Evolutionary conservation across 2,329 filamentous ascomycete genomes (phyloP).

Genomic region (Fusarium pseudograminearum): DNA sequence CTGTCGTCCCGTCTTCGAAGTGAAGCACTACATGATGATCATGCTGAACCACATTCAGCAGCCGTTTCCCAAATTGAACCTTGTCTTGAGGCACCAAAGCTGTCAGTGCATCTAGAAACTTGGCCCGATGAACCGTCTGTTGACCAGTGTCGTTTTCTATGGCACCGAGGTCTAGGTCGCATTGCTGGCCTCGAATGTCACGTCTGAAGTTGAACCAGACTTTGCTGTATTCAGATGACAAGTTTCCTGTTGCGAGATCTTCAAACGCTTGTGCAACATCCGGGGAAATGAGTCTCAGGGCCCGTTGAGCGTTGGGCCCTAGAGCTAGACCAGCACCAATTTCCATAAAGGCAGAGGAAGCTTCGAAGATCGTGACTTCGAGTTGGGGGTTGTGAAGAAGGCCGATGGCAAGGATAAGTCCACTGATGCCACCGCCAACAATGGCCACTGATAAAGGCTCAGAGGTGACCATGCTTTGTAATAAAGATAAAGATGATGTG

Average conservation of each 20-base stretch:
- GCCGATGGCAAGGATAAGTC: constrained; percentile 61
- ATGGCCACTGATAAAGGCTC: constrained; percentile 54
- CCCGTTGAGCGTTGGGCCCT: constrained; percentile 65
- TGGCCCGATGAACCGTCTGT: not conserved
- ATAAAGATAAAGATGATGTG: too few relatives aligned
- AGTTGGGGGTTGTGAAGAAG: constrained; percentile 56
- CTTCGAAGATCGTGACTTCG: constrained; percentile 63
- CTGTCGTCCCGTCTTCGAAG: constrained; percentile 62
- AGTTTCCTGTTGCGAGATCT: not conserved
- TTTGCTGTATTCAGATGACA: not conserved
- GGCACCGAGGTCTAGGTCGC: not conserved
- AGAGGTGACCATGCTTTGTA: not conserved
- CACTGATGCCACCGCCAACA: constrained; percentile 64
- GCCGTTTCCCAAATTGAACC: not conserved
- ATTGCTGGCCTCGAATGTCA: not conserved
- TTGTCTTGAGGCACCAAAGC: not conserved
- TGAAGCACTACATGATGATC: constrained; percentile 54
- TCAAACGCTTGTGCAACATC: not conserved
- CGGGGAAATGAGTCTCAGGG: constrained; percentile 47
- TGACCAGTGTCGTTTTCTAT: not conserved
- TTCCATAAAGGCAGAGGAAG: constrained; percentile 56
- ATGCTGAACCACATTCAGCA: constrained; percentile 51
- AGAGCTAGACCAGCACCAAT: constrained; percentile 58
- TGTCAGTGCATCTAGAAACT: constrained; percentile 50
- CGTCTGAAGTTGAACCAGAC: not conserved